Percentiles rank a stretch among this genome's conserved stretches.
Conservation (phyloP, 805 yeast species). For the Spathaspora arborariae region DNA sequence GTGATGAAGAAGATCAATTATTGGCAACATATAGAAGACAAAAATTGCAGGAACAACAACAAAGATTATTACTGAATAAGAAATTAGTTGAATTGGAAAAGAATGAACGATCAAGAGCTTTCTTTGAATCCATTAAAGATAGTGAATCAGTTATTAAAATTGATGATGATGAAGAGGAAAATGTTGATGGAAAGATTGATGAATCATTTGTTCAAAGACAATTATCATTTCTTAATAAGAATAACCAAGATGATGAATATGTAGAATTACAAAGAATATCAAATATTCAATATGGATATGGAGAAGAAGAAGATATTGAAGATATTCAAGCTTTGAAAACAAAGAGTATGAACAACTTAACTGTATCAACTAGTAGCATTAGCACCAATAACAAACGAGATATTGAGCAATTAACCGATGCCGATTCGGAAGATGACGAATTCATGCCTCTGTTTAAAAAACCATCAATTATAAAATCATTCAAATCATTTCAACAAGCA, state of each 20-base stretch:
- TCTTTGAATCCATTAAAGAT: conserved; percentile 60
- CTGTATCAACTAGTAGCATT: conserved; percentile 8
- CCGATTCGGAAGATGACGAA: conserved; percentile 29
- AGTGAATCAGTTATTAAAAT: conserved; percentile 26
- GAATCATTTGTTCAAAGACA: conserved; percentile 55
- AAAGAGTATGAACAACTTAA: conserved; percentile 32
- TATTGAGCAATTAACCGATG: conserved; percentile 10
- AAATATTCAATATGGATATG: conserved; percentile 29
- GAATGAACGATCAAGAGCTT: conserved; percentile 59
- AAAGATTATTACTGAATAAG: conserved; percentile 45
- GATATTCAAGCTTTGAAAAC: conserved; percentile 46
- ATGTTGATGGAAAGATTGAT: conserved; percentile 33
- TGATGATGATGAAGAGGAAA: conserved; percentile 21
- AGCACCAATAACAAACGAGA: conserved; percentile 14
- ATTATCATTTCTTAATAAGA: conserved; percentile 46
- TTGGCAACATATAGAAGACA: conserved; percentile 44
- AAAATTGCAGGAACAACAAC: conserved; percentile 43
- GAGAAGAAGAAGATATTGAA: conserved; percentile 35
- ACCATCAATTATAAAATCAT: conserved; percentile 47
- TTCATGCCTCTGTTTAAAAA: conserved; percentile 38
- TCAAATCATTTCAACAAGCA: conserved; percentile 35
- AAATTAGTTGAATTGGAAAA: conserved; percentile 41
- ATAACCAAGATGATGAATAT: conserved; percentile 29
- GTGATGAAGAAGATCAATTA: conserved; percentile 72
- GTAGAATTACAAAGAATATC: conserved; percentile 27